These are phyloP conservation scores for Lactarius akahatsu DNA, from an alignment of 768 basidiomycete genomes.

Conservation along the genomic window DNA sequence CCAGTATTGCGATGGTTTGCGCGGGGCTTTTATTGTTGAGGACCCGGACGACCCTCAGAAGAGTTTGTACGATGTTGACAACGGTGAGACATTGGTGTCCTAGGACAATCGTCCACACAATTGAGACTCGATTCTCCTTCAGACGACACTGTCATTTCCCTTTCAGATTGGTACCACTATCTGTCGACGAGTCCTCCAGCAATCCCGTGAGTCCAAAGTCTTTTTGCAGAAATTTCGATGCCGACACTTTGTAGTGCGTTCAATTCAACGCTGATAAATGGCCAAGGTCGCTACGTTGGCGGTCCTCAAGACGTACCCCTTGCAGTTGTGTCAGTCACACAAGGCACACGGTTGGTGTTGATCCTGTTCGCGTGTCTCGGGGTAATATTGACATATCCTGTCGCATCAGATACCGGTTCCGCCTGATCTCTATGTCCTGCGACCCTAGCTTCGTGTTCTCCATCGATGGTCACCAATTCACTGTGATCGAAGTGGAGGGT, in stretches of 20 bases:
- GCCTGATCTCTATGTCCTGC: constrained; percentile 28
- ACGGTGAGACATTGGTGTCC: constrained; percentile 28
- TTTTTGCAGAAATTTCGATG: not conserved
- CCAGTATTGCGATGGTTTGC: constrained; percentile 47
- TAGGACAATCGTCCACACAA: not conserved
- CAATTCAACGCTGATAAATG: constrained; percentile 47
- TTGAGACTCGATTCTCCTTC: not conserved
- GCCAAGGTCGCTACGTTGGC: constrained; percentile 44
- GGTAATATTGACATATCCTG: not conserved
- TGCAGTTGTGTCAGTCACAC: constrained; percentile 26
- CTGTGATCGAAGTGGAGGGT: constrained; percentile 46
- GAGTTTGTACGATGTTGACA: constrained; percentile 37
- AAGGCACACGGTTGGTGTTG: constrained; percentile 20
- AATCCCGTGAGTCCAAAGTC: not conserved
- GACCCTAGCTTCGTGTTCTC: constrained; percentile 43
- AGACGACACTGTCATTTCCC: constrained; percentile 49
- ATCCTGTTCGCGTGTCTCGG: not conserved
- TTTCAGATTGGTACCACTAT: constrained; percentile 44
- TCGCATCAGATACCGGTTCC: constrained; percentile 29
- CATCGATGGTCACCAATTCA: constrained; percentile 41
- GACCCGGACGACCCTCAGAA: constrained; percentile 36
- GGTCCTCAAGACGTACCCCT: constrained; percentile 23
- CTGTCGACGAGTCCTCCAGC: constrained; percentile 5
- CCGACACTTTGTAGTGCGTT: constrained; percentile 27
- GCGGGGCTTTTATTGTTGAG: constrained; percentile 40